phyloP scores from a whole-genome alignment of 345 rosid genomes.

The Garcia nutans region DNA sequence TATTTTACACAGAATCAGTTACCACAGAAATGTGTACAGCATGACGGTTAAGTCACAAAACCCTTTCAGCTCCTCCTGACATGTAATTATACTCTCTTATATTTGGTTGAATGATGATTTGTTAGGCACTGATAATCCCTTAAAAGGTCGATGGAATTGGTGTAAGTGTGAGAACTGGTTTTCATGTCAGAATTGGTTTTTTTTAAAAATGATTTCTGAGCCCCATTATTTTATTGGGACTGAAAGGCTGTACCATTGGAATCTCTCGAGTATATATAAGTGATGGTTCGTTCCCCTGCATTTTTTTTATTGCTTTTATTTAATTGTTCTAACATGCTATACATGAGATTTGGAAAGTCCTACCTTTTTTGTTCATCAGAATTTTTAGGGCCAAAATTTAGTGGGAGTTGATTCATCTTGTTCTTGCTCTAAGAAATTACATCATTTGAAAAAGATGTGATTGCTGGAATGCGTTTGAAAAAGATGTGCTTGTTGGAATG shows the following conservation, averaged over 20 bases:
- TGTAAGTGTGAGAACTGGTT: constrained; percentile 3
- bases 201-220: background rate
- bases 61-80: constrained; percentile 55
- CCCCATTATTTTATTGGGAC: constrained; percentile 18
- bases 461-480: too few species aligned
- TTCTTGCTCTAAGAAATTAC: too few species aligned
- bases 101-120: constrained; percentile 10
- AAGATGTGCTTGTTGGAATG: too few species aligned
- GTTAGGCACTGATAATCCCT: background rate
- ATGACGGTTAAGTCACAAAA: constrained; percentile 19
- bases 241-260: constrained; percentile 5
- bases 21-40: constrained; percentile 33
- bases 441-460: too few species aligned
- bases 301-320: too few species aligned
- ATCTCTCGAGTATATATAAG: background rate
- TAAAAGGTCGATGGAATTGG: background rate
- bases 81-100: constrained; percentile 45
- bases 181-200: constrained; percentile 6
- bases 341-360: too few species aligned
- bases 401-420: too few species aligned
- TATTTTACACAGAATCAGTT: constrained; percentile 14
- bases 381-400: too few species aligned
- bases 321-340: too few species aligned
- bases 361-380: too few species aligned
- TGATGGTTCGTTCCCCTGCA: background rate